Conservation (phyloP, 2,329 filamentous ascomycete genomes). For the Aspergillus sp. region DNA sequence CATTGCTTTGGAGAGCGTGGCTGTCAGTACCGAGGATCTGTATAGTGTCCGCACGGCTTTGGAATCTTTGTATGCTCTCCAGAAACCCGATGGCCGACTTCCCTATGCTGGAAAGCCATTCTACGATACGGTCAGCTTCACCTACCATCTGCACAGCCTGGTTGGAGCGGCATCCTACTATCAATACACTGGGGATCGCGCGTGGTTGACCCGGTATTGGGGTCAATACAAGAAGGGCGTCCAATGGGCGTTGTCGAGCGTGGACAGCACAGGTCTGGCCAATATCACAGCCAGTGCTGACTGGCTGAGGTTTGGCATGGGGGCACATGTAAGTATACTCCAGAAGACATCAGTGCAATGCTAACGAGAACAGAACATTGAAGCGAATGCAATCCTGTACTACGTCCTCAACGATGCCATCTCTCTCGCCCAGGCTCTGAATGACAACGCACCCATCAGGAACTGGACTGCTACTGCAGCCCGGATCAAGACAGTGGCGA, state of each 20-base stretch:
- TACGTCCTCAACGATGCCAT: conserved; percentile 29
- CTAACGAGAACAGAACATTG: conserved; percentile 21
- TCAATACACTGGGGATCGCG: conserved; percentile 44
- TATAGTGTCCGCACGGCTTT: conserved; percentile 54
- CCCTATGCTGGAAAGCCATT: conserved; percentile 56
- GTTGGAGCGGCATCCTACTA: conserved; percentile 51
- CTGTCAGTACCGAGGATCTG: conserved; percentile 58
- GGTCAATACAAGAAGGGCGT: conserved; percentile 47
- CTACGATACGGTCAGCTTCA: conserved; percentile 47
- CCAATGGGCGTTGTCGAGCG: conserved; percentile 44
- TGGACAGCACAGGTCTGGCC: conserved; percentile 49
- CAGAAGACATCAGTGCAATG: not conserved
- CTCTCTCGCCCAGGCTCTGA: conserved; percentile 24
- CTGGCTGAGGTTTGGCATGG: conserved; percentile 55
- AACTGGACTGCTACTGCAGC: conserved; percentile 25
- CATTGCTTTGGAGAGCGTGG: conserved; percentile 57
- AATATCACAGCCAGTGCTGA: conserved; percentile 50
- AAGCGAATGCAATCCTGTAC: conserved; percentile 51
- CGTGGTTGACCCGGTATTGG: conserved; percentile 48
- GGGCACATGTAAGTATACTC: conserved; percentile 43
- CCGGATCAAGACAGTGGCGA: conserved; percentile 28
- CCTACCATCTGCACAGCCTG: conserved; percentile 58
- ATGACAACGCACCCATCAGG: conserved; percentile 17
- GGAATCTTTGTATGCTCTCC: conserved; percentile 50
- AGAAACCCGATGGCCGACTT: conserved; percentile 48